Percentiles rank a stretch among this genome's conserved stretches.
These are phyloP conservation scores for Cyberlindnera subsufficiens DNA, from an alignment of 805 yeast genomes.

Conservation along the genomic window DNA sequence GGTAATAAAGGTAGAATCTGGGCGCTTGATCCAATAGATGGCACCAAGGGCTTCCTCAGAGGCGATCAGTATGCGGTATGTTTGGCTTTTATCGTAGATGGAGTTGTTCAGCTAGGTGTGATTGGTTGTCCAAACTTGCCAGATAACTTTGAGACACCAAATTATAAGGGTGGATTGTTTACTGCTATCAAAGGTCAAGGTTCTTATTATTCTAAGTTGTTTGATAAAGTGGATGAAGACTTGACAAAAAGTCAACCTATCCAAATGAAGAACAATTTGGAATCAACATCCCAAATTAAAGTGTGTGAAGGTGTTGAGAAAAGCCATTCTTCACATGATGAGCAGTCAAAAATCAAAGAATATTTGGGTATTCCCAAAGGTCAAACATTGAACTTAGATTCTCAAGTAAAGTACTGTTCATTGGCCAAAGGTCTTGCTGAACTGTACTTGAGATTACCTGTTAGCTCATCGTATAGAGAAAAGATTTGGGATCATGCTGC, in stretches of 20 bases:
- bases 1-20: slow-evolving; percentile 80
- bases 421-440: slow-evolving; percentile 90
- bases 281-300: slow-evolving; percentile 43
- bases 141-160: slow-evolving; percentile 25
- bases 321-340: slow-evolving; percentile 88
- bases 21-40: slow-evolving; percentile 98
- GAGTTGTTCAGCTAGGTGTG: slow-evolving; percentile 81
- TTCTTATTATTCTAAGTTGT: slow-evolving; percentile 40
- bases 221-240: slow-evolving; percentile 31
- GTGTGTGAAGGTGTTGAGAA: slow-evolving; percentile 94
- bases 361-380: slow-evolving; percentile 51
- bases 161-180: slow-evolving; percentile 65
- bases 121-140: slow-evolving; percentile 95
- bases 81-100: slow-evolving; percentile 81
- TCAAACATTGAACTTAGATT: slow-evolving; percentile 76
- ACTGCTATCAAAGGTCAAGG: slow-evolving; percentile 67
- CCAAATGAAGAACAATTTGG: slow-evolving; percentile 43
- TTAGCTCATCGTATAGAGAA: slow-evolving; percentile 69
- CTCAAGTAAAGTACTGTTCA: slow-evolving; percentile 94
- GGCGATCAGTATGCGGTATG: slow-evolving; percentile 98
- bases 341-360: slow-evolving; percentile 71
- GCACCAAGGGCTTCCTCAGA: slow-evolving; percentile 92
- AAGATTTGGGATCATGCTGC: slow-evolving; percentile 99
- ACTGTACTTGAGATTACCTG: slow-evolving; percentile 84
- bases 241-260: slow-evolving; percentile 31